Conservation (phyloP, 2,329 filamentous ascomycete genomes). For the Paramyrothecium sp. region DNA sequence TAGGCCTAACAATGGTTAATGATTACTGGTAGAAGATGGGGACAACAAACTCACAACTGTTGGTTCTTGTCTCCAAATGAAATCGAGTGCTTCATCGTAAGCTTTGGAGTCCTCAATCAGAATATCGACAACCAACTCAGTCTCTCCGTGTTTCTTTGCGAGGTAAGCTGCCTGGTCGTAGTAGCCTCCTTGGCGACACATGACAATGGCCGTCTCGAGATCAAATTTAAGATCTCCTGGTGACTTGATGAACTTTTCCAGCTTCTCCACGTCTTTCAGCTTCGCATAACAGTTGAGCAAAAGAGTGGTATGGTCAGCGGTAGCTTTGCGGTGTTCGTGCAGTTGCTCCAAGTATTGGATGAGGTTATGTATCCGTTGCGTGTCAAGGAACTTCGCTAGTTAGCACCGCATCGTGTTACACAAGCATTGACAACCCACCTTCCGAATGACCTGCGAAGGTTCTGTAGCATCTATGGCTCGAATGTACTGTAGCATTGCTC, state of each 20-base stretch:
- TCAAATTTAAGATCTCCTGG: slow-evolving; percentile 95
- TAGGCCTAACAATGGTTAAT: slow-evolving; percentile 63
- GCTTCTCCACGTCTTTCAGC: slow-evolving; percentile 92
- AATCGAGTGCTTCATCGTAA: slow-evolving; percentile 84
- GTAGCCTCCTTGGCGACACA: slow-evolving; percentile 97
- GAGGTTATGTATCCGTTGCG: slow-evolving; percentile 93
- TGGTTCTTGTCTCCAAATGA: slow-evolving; percentile 85
- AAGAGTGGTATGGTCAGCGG: slow-evolving; percentile 91
- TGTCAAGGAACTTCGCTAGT: slow-evolving; percentile 75
- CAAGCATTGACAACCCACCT: slow-evolving; percentile 46
- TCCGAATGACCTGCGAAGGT: slow-evolving; percentile 92
- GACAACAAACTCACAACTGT: slow-evolving; percentile 57
- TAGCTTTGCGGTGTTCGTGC: slow-evolving; percentile 90
- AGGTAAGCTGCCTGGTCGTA: slow-evolving; percentile 95
- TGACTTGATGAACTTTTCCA: slow-evolving; percentile 95
- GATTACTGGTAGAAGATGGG: background rate
- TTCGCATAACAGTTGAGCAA: slow-evolving; percentile 97
- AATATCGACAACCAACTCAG: slow-evolving; percentile 91
- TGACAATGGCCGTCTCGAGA: slow-evolving; percentile 91
- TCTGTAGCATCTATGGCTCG: slow-evolving; percentile 95
- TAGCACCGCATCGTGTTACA: slow-evolving; percentile 14
- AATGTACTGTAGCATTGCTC: slow-evolving; percentile 98
- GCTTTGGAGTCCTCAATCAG: slow-evolving; percentile 92
- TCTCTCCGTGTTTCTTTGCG: slow-evolving; percentile 90
- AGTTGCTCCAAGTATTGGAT: slow-evolving; percentile 97